phyloP scores from a whole-genome alignment of 202 grass and related monocot species.

The Musa balbisiana region DNA sequence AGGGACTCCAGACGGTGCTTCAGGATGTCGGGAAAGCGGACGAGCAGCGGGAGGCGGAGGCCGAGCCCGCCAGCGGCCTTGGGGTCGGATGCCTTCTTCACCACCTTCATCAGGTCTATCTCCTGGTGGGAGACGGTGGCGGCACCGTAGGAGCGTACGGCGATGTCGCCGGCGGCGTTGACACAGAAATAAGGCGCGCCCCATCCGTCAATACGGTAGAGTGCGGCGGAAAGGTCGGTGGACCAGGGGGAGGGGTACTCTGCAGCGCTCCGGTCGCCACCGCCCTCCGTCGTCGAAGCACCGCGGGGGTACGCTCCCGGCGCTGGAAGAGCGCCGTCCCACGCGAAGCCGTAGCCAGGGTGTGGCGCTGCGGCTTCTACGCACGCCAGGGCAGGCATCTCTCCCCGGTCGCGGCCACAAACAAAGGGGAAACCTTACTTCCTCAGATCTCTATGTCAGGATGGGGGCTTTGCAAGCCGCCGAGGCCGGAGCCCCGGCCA shows the following conservation, averaged over 20 bases:
- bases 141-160: constrained; percentile 60
- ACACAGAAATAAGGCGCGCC: constrained; percentile 91
- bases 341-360: constrained; percentile 32
- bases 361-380: constrained; percentile 31
- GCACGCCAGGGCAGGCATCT: constrained; percentile 78
- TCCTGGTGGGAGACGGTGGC: constrained; percentile 64
- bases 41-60: constrained; percentile 53
- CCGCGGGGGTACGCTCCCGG: constrained; percentile 27
- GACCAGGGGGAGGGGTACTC: constrained; percentile 40
- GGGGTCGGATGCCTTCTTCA: constrained; percentile 37
- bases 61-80: constrained; percentile 52
- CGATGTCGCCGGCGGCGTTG: constrained; percentile 69
- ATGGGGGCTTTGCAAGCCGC: constrained; percentile 98
- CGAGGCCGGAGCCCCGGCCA: constrained; percentile 99
- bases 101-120: constrained; percentile 94
- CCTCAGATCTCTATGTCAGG: constrained; percentile 26
- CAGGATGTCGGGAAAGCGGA: constrained; percentile 81
- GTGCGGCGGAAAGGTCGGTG: constrained; percentile 57
- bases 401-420: constrained; percentile 38
- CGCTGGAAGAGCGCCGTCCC: constrained; percentile 33
- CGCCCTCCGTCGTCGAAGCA: constrained; percentile 13
- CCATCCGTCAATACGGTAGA: constrained; percentile 91
- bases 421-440: constrained; percentile 24
- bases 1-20: constrained; percentile 72
- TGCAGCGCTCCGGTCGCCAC: constrained; percentile 2